Percentiles rank a stretch among this genome's conserved stretches.
Conservation (phyloP, 129 eudicot species). For the Ambrosia trifida region DNA sequence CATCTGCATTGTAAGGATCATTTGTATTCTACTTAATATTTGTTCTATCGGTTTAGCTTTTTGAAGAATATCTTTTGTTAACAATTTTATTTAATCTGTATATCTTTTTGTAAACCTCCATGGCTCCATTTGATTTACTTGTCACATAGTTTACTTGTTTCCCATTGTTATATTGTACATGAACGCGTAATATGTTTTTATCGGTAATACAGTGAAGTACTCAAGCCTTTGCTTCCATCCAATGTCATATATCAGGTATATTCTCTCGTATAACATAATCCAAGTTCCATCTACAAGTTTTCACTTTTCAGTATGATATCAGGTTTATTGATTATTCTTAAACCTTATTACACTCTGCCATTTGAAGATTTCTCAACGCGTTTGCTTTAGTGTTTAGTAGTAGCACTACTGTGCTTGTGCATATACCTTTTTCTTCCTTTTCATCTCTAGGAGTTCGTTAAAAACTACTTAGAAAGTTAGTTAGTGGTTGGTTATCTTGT, state of each 20-base stretch:
- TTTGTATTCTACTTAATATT: not conserved
- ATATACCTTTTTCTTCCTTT: not conserved
- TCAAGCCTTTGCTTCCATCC: slow-evolving; percentile 65
- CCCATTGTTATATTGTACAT: not conserved
- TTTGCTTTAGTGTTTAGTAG: not conserved
- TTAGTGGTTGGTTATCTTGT: not conserved
- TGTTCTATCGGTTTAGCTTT: not conserved
- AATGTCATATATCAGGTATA: slow-evolving; percentile 79
- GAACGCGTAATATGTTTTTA: not conserved
- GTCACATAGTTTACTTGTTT: not conserved
- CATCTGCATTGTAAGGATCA: slow-evolving; percentile 79
- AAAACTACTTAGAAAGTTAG: slow-evolving; percentile 8
- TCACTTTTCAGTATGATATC: not conserved
- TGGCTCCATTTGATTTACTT: not conserved
- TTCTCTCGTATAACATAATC: not conserved
- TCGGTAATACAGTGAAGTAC: slow-evolving; percentile 61
- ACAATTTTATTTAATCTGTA: no score
- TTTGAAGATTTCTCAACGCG: not conserved
- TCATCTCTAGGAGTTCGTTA: not conserved
- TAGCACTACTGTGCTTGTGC: slow-evolving; percentile 2
- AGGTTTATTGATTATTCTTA: slow-evolving; percentile 17
- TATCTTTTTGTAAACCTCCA: no score
- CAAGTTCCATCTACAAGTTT: not conserved
- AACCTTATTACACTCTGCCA: not conserved
- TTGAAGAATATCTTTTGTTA: no score